Evolutionary conservation across 2,329 filamentous ascomycete genomes (phyloP), one percentile per base, ranked within the genome.

Genomic region (Pseudogymnoascus verrucosus): DNA sequence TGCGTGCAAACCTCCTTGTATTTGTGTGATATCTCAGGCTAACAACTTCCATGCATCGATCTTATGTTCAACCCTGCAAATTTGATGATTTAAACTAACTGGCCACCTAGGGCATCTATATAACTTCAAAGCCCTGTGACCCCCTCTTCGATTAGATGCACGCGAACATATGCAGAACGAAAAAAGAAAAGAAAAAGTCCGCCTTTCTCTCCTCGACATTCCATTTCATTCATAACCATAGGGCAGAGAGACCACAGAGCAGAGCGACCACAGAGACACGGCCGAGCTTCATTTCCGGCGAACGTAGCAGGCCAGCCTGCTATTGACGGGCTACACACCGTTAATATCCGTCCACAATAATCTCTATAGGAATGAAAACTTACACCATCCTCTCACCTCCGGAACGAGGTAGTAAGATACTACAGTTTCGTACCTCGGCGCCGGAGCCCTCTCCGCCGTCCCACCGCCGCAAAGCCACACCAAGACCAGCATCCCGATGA

Each of bases 341-440:
- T 57, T 57, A 57, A 57, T 36, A 57, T 57, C 28, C 4, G 11
- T 19, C n/a, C n/a, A 57, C 8, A 4, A 14, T 7, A 6, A 57
- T 57, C 16, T 36, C 26, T 1, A 26, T 26, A 1, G 16, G 59
- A 40, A 40, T 26, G 6, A 40, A 40, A 16, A 61, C 59, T 61
- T 40, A 61, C 59, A 40, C 34, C 39, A 61, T 11, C 21, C 59
- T 7, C 10, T 39, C 19, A 61, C 36, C 4, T 61, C 59, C 19
- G 59, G 59, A n/a, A 61, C 59, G 1, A 61, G 59, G 19, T 61
- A 42, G n/a, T 61, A 61, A 12, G 59, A n/a, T 7, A 61, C 59
- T 4, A 39, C 59, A 5, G 5, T 61, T 19, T 40, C 34, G n/a
- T 61, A 26, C 59, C 36, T 26, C 26, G 23, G 36, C 14, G 21